These are phyloP conservation scores for Pseudonitzschia delicatissima DNA, from an alignment of 108 stramenopile genomes.

Conservation along the genomic window DNA sequence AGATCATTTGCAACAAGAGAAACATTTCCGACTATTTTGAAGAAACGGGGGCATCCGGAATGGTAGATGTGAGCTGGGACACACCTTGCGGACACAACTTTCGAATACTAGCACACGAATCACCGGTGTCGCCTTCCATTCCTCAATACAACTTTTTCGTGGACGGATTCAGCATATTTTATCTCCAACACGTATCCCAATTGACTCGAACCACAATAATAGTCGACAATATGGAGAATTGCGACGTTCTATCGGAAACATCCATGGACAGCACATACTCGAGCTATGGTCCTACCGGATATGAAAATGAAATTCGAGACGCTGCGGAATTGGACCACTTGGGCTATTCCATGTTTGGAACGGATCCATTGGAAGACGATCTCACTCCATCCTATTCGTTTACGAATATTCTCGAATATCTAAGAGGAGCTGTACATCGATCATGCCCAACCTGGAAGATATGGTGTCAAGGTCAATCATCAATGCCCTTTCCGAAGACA, in stretches of 20 bases:
- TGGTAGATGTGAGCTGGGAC: constrained; percentile 36
- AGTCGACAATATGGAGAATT: not conserved
- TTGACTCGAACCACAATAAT: constrained; percentile 24
- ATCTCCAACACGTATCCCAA: constrained; percentile 55
- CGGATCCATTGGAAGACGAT: constrained; percentile 25
- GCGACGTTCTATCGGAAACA: not conserved
- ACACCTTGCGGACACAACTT: constrained; percentile 21
- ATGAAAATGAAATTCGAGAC: not conserved
- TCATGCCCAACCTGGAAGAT: constrained; percentile 36
- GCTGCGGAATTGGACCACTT: too few species aligned
- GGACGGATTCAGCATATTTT: constrained; percentile 55
- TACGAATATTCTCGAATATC: constrained; percentile 28
- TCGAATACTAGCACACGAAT: constrained; percentile 27
- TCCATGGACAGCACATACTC: not conserved
- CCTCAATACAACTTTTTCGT: constrained; percentile 71
- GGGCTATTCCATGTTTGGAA: too few species aligned
- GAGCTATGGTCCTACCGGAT: not conserved
- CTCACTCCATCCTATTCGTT: constrained; percentile 28
- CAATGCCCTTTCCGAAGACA: constrained; percentile 35
- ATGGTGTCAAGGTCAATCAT: constrained; percentile 44
- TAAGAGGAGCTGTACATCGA: constrained; percentile 20
- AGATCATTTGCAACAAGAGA: constrained; percentile 37
- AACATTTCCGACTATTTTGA: constrained; percentile 28
- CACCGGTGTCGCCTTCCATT: not conserved
- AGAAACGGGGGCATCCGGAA: not conserved